A percentile compares a stretch with the other conserved stretches of the same genome.
phyloP scores from a whole-genome alignment of 179 eudicot species.

The Spinacia oleracea region DNA sequence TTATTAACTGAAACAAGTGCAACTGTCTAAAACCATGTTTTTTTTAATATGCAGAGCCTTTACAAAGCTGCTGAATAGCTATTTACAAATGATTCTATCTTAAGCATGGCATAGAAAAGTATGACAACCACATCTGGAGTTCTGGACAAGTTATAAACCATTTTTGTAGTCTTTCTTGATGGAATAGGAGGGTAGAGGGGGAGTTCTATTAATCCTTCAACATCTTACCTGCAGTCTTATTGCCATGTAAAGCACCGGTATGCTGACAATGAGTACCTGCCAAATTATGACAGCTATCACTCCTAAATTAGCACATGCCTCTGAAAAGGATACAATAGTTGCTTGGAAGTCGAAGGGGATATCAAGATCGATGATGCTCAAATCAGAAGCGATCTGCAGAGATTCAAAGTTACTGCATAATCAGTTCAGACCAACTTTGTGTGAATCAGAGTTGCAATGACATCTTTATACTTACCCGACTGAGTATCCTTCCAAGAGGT shows the following conservation, averaged over 20 bases:
- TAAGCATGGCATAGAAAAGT: background rate
- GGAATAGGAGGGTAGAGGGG: background rate
- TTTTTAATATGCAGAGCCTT: no score
- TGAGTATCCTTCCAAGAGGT: slow-evolving; percentile 68
- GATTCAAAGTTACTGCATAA: background rate
- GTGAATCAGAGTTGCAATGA: background rate
- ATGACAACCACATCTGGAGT: background rate
- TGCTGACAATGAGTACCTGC: slow-evolving; percentile 71
- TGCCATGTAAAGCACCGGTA: slow-evolving; percentile 61
- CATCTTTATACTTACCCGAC: slow-evolving; percentile 45
- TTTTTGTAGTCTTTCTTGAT: background rate
- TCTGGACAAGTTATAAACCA: background rate
- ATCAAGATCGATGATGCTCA: slow-evolving; percentile 84
- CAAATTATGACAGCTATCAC: slow-evolving; percentile 69
- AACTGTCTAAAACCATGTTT: no score
- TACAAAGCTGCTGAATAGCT: no score
- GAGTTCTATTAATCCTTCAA: background rate
- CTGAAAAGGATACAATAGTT: slow-evolving; percentile 49
- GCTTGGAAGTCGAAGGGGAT: slow-evolving; percentile 54
- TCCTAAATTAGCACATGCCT: slow-evolving; percentile 47
- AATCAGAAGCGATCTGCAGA: slow-evolving; percentile 69
- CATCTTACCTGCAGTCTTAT: slow-evolving; percentile 60
- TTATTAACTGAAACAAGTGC: no score
- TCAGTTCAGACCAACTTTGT: background rate
- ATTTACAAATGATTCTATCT: no score